phyloP scores from a whole-genome alignment of 2,329 filamentous ascomycete species.

The Metarhizium robertsii region DNA sequence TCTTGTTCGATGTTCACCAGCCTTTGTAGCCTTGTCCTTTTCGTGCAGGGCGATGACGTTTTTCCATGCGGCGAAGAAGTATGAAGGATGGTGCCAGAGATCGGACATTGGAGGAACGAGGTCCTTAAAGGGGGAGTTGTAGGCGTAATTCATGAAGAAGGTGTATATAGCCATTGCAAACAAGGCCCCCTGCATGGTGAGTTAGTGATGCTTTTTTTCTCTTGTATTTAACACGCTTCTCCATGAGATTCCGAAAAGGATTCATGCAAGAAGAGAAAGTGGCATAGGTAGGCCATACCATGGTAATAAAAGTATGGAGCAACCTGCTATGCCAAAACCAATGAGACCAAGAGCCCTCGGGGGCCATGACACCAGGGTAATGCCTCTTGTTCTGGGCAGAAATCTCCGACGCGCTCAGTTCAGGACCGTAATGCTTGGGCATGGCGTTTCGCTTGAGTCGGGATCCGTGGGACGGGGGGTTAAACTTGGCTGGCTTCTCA shows the following conservation, averaged over 20 bases:
- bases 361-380: slow-evolving; percentile 86
- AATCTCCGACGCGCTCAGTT: slow-evolving; percentile 55
- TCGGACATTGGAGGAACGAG: slow-evolving; percentile 64
- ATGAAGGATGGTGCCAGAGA: slow-evolving; percentile 60
- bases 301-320: slow-evolving; percentile 74
- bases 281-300: slow-evolving; percentile 47
- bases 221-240: too few species aligned
- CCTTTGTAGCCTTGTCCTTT: slow-evolving; percentile 57
- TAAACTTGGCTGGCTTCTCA: slow-evolving; percentile 81
- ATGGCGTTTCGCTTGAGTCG: slow-evolving; percentile 47
- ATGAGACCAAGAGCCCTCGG: slow-evolving; percentile 70
- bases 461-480: slow-evolving; percentile 80
- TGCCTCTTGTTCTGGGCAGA: slow-evolving; percentile 57
- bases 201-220: background rate
- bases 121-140: slow-evolving; percentile 69
- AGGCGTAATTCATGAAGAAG: slow-evolving; percentile 69
- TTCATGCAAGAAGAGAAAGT: background rate
- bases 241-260: too few species aligned
- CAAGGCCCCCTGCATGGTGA: slow-evolving; percentile 49
- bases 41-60: slow-evolving; percentile 71
- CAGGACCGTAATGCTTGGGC: slow-evolving; percentile 66
- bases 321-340: slow-evolving; percentile 72
- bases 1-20: slow-evolving; percentile 61
- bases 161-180: slow-evolving; percentile 60
- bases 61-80: slow-evolving; percentile 54